These are phyloP conservation scores for Fusarium penzigii DNA, from an alignment of 2,329 filamentous ascomycete species.

Conservation along the genomic window DNA sequence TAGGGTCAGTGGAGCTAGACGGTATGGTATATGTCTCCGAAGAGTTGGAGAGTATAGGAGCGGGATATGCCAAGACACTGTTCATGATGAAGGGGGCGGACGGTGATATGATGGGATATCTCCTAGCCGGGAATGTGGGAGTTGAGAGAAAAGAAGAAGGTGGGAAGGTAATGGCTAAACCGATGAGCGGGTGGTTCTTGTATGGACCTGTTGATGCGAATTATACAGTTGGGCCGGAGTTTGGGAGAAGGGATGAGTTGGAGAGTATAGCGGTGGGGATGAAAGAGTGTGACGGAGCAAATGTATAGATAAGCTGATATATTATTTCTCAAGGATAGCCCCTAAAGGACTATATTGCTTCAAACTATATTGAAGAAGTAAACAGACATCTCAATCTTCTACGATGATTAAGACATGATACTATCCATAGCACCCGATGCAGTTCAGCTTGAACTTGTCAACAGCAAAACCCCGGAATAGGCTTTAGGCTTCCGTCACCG, in stretches of 20 bases:
- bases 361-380: background rate
- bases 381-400: background rate
- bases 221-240: constrained; percentile 12
- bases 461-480: constrained; percentile 20
- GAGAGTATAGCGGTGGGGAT: constrained; percentile 10
- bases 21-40: constrained; percentile 32
- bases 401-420: background rate
- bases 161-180: constrained; percentile 32
- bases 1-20: constrained; percentile 21
- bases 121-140: constrained; percentile 42
- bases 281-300: no score
- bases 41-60: constrained; percentile 32
- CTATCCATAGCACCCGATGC: background rate
- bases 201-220: constrained; percentile 38
- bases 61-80: constrained; percentile 42
- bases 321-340: background rate
- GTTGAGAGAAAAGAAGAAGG: constrained; percentile 28
- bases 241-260: constrained; percentile 27
- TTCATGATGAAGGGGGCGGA: constrained; percentile 39
- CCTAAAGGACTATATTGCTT: background rate
- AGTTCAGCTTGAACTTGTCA: background rate
- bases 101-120: constrained; percentile 33
- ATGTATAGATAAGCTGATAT: background rate
- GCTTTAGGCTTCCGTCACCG: constrained; percentile 5
- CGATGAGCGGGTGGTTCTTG: constrained; percentile 43